Conservation (phyloP, 2,329 filamentous ascomycete genomes). For the Alternaria brassicicola region DNA sequence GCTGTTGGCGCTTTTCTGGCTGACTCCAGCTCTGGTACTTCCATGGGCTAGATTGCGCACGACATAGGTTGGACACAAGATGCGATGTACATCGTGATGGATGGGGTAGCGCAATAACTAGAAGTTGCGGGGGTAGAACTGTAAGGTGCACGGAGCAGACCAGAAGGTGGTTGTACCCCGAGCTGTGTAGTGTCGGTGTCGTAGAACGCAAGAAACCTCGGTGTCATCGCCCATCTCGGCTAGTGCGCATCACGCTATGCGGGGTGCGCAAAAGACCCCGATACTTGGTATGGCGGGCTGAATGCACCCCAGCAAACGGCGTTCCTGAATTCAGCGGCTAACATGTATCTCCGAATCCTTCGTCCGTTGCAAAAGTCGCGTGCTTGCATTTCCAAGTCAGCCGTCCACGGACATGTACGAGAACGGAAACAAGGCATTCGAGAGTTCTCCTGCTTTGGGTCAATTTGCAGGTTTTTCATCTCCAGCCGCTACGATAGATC, state of each 20-base stretch:
- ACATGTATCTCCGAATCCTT: constrained; percentile 1
- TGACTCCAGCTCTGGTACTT: not conserved
- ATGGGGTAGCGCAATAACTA: not conserved
- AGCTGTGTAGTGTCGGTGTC: not conserved
- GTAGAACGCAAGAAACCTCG: constrained; percentile 10
- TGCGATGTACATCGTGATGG: not conserved
- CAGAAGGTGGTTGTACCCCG: not conserved
- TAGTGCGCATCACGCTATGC: constrained; percentile 16
- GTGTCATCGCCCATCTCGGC: constrained; percentile 10
- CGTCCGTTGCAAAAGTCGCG: not conserved
- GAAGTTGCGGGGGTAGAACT: constrained; percentile 6
- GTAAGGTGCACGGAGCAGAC: constrained; percentile 3
- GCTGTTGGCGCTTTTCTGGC: not conserved
- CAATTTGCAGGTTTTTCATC: too few species aligned
- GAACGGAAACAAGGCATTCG: constrained; percentile 16
- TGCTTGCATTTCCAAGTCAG: constrained; percentile 14
- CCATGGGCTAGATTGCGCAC: not conserved
- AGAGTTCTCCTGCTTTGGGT: not conserved
- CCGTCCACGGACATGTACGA: constrained; percentile 21
- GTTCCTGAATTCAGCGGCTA: not conserved
- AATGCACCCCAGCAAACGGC: constrained; percentile 6
- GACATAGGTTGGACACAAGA: not conserved
- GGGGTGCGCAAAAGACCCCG: constrained; percentile 21
- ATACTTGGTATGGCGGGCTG: constrained; percentile 12
- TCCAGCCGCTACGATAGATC: constrained; percentile 1